Conservation (phyloP, 2,329 filamentous ascomycete species). For the Penicillium corylophilum region DNA sequence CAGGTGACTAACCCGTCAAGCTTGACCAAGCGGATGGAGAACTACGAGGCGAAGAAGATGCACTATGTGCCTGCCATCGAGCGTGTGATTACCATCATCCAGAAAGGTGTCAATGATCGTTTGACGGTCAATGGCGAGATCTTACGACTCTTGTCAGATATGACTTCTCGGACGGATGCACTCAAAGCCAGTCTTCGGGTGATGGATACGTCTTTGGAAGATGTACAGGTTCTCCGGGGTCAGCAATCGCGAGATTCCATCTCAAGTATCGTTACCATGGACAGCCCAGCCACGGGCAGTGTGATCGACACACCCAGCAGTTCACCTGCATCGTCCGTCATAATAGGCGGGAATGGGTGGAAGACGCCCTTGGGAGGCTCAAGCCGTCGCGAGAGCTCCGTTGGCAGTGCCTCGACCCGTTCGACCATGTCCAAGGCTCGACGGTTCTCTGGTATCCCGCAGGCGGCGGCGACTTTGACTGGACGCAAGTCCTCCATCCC, state of each 20-base stretch:
- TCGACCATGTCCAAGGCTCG: constrained; percentile 41
- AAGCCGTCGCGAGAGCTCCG: constrained; percentile 50
- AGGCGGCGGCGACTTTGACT: constrained; percentile 29
- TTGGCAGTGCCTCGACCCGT: constrained; percentile 41
- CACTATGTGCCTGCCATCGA: constrained; percentile 95
- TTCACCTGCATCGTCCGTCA: constrained; percentile 66
- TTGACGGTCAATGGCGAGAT: constrained; percentile 96
- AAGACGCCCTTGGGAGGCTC: constrained; percentile 49
- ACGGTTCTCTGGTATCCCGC: constrained; percentile 51
- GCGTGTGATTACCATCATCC: constrained; percentile 85
- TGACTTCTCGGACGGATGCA: constrained; percentile 76
- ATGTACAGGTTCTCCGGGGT: constrained; percentile 60
- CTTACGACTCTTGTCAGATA: constrained; percentile 77
- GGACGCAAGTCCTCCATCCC: constrained; percentile 40
- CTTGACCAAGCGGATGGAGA: constrained; percentile 82
- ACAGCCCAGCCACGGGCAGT: constrained; percentile 69
- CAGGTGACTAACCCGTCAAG: constrained; percentile 69
- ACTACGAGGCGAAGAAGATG: constrained; percentile 89
- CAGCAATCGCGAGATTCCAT: constrained; percentile 88
- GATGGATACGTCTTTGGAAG: constrained; percentile 72
- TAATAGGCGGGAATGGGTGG: constrained; percentile 54
- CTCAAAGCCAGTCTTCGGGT: constrained; percentile 75
- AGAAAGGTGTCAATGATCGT: constrained; percentile 93
- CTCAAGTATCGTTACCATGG: constrained; percentile 84
- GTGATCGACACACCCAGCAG: constrained; percentile 69